These are phyloP conservation scores for Globisporangium canariense DNA, from an alignment of 352 stramenopile species.

Conservation along the genomic window DNA sequence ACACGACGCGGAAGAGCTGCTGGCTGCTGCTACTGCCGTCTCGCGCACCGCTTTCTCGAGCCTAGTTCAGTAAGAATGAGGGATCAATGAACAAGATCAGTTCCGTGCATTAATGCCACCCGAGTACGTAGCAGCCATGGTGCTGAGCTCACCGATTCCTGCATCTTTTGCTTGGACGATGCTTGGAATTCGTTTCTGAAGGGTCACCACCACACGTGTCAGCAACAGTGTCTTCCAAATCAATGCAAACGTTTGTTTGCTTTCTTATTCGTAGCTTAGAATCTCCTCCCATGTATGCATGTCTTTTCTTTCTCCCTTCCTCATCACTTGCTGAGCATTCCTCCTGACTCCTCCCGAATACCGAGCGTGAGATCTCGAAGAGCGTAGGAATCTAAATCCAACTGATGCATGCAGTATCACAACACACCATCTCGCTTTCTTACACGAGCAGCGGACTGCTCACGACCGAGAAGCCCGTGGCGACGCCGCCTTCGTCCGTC, in stretches of 20 bases:
- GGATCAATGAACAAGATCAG: not conserved
- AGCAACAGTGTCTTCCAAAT: no score
- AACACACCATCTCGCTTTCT: not conserved
- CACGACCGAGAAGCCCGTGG: conserved; percentile 92
- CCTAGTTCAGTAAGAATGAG: not conserved
- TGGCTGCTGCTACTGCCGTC: not conserved
- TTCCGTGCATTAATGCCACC: not conserved
- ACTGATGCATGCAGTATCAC: not conserved
- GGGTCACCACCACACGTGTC: not conserved
- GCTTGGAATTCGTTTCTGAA: not conserved
- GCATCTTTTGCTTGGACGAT: not conserved
- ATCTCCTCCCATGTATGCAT: not conserved
- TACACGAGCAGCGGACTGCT: conserved; percentile 87
- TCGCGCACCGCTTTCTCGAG: not conserved
- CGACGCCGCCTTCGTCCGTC: conserved; percentile 97
- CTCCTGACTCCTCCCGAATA: not conserved
- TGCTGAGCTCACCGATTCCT: not conserved
- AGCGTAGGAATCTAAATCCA: not conserved
- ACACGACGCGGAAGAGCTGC: conserved; percentile 36
- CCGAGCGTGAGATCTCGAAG: conserved; percentile 1
- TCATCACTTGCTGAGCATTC: conserved; percentile 1
- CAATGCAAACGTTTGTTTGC: not conserved
- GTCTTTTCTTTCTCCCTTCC: not conserved
- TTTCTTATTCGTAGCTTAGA: not conserved
- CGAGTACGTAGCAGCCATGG: not conserved